Evolutionary conservation across 2,329 filamentous ascomycete genomes (phyloP), one percentile per base, ranked within the genome.

Genomic region (Trichoderma oligosporum): DNA sequence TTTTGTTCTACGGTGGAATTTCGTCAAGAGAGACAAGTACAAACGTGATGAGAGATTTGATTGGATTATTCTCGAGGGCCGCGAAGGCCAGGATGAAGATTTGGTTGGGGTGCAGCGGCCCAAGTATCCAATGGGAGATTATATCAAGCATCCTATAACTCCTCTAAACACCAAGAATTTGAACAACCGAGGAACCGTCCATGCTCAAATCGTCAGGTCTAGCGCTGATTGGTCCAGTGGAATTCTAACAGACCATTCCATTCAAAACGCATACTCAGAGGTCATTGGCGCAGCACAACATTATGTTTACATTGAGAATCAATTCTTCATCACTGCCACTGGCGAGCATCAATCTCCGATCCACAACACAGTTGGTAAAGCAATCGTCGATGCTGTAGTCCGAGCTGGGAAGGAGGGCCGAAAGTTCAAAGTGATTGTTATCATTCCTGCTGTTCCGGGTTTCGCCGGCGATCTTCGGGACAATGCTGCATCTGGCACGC

Each of bases 321-420:
- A 99, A 67, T 97, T 97, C 76, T 99, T 97, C 78, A 97, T 95
- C 68, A 95, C 91, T 1, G 89, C 94, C 0, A 97, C 93, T 0
- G 91, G 91, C 7, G 86, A 94, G n/a, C 74, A 96, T 33, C 92
- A 97, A 70, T 75, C 79, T 1, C 93, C 93, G 0, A 84, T 97
- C 22, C 85, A 91, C 71, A 99, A 99, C 69, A 87, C 85, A 16
- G 88, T 99, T 53, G 94, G 94, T 11, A 80, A 80, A 7, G 87
- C 94, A 2, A 96, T 99, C 54, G 94, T 97, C 2, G 91, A 99
- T 57, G 92, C 93, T 0, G 87, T 91, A 24, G 83, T 97, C 3
- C 81, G 82, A 31, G 93, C 94, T 4, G 85, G 81, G 6, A 88
- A 92, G 67, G 91, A 95, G 68, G 83, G 82, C 2, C 83, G 93